Conservation (phyloP, 2,329 filamentous ascomycete genomes). For the Botrytis tulipae region DNA sequence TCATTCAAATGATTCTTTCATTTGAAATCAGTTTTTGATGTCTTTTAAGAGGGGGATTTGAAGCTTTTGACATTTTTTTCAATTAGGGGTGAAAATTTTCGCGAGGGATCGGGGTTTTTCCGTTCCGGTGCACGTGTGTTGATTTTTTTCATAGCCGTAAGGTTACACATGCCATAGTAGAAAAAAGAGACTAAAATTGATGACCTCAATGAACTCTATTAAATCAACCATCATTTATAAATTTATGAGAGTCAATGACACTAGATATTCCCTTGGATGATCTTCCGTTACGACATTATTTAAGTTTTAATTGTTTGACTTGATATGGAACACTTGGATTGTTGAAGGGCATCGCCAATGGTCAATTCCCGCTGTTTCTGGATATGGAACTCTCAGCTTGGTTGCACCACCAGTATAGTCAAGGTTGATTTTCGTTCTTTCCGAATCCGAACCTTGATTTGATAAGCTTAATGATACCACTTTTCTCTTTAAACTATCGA, state of each 20-base stretch:
- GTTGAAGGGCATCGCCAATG: no score
- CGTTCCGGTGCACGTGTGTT: background rate
- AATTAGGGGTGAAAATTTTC: background rate
- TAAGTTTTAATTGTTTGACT: no score
- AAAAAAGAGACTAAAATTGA: no score
- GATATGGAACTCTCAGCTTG: background rate
- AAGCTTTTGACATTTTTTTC: background rate
- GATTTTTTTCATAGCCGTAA: background rate
- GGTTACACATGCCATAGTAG: no score
- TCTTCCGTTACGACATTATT: no score
- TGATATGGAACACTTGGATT: no score
- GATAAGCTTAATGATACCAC: background rate
- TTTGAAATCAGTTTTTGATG: rapidly evolving
- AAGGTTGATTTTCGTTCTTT: background rate
- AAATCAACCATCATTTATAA: no score
- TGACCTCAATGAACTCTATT: no score
- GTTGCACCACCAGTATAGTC: background rate
- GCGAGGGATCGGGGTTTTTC: background rate
- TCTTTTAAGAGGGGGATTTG: background rate
- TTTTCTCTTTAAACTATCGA: background rate
- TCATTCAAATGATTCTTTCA: rapidly evolving
- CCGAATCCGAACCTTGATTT: background rate
- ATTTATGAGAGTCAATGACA: no score
- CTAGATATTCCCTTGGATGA: no score
- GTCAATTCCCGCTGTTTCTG: no score